Base-by-base conservation (phyloP, 495 filamentous ascomycete species). In the Tuber umbilicatum region DNA sequence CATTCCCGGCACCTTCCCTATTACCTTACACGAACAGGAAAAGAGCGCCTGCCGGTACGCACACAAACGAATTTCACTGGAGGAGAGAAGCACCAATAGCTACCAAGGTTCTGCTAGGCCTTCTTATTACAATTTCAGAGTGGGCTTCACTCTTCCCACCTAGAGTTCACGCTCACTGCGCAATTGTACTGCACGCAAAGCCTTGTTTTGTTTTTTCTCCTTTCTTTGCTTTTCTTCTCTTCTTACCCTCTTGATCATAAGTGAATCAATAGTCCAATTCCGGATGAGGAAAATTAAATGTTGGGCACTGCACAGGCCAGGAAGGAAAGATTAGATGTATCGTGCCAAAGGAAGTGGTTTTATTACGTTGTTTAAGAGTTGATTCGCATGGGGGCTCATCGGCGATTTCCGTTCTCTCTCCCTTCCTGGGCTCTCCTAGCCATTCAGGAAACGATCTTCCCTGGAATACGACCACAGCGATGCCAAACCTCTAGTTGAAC, bases 251-350 rank as follows among this genome's bases (percentile, higher is more conserved):
- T 64, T 27, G 55, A n/a, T 31, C n/a, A 64, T 27, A 1, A 31
- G 17, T 31, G 27, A 16, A 64, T 31, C 10, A 31, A 31, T 31
- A 64, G 27, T 14, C 55, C 55, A 64, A 31, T 64, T 64, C 55
- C 27, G n/a, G 55, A 64, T 31, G 55, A 64, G 55, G 55, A 64
- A 64, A 64, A 64, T 64, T 64, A 64, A 64, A 64, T 64, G 27
- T 31, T 31, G 3, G 27, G 55, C n/a, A 64, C n/a, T 17, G 5
- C 47, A 55, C 23, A 55, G 55, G 55, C 55, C 55, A 31, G 55
- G 27, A 64, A 17, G 14, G n/a, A 64, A 64, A 64, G n/a, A 64
- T 64, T 31, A 31, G n/a, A 31, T 64, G 55, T 31, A 31, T 31
- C 12, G n/a, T 64, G 3, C 27, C 23, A 64, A 17, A 31, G 55